phyloP scores from a whole-genome alignment of 2,329 filamentous ascomycete species.

The Coccinonectria pachysandricola region DNA sequence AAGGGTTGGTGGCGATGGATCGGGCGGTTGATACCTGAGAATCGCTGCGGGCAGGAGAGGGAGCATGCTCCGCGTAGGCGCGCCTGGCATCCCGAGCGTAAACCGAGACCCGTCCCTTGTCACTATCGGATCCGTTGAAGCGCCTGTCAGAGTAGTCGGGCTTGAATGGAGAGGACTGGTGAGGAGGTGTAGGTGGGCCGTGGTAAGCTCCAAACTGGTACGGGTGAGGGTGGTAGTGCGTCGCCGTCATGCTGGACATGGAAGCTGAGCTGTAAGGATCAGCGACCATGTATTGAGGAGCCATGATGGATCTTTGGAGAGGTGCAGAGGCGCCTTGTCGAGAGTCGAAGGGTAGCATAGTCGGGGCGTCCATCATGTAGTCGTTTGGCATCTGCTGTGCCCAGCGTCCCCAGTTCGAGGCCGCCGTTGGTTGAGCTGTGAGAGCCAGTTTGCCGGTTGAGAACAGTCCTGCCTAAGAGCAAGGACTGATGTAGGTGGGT shows the following conservation, averaged over 20 bases:
- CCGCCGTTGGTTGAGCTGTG: slow-evolving; percentile 32
- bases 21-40: slow-evolving; percentile 19
- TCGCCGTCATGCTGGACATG: slow-evolving; percentile 30
- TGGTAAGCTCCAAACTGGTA: slow-evolving; percentile 36
- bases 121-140: slow-evolving; percentile 11
- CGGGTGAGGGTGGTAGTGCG: slow-evolving; percentile 32
- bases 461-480: no score
- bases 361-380: slow-evolving; percentile 39
- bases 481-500: no score
- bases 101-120: slow-evolving; percentile 14
- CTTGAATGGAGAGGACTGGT: slow-evolving; percentile 24
- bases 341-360: slow-evolving; percentile 40
- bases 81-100: slow-evolving; percentile 19
- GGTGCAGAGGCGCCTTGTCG: slow-evolving; percentile 27
- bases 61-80: slow-evolving; percentile 24
- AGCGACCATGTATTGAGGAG: slow-evolving; percentile 37
- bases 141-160: slow-evolving; percentile 24
- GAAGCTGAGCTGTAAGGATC: slow-evolving; percentile 33
- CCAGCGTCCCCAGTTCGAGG: slow-evolving; percentile 46
- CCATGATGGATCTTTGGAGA: slow-evolving; percentile 33
- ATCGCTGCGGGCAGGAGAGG: slow-evolving; percentile 24
- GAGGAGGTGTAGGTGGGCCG: slow-evolving; percentile 24
- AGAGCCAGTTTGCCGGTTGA: slow-evolving; percentile 32
- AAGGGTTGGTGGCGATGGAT: slow-evolving; percentile 18
- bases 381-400: slow-evolving; percentile 37